Evolutionary conservation across 179 eudicot genomes (phyloP), one percentile per base, ranked within the genome.

Genomic region (Beta macrorhiza): DNA sequence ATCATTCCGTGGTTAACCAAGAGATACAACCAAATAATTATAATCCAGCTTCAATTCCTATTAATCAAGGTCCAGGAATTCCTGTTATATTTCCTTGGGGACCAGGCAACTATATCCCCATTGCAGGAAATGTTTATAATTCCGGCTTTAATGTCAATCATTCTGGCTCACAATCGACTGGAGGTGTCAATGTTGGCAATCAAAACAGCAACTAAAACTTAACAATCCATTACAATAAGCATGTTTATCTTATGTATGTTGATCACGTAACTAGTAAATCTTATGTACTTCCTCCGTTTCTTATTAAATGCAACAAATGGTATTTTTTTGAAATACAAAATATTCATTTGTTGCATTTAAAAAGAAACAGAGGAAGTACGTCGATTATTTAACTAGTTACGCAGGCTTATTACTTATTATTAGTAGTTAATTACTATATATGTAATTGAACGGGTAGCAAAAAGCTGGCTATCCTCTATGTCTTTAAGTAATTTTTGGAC

Each of bases 101-200:
- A 25, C 68, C 56, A 14, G 81, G 76, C 49, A 70, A 20, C 49
- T 79, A 69, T 49, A 61, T 79, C 14, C 77, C 77, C 3, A 72
- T 79, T 44, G 82, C 77, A 15, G 82, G 82, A 9, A 71, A 79
- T 79, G 59, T 79, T 58, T 79, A 79, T 19, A 81, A 75, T 67
- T 75, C 79, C n/a, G 83, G 83, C 25, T 75, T 75, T n/a, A 81
- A 81, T 57, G 75, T 56, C n/a, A 81, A 81, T 57, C 13, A 59
- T 55, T 81, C 79, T 25, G 79, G 83, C 58, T 3, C 75, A 32
- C 79, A 81, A 45, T 42, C 68, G 1, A 81, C 0, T 67, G 83
- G 83, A 13, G 75, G 44, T 57, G 75, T 81, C 83, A 74, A 74
- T 1, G 78, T 70, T 74, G 78, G 51, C n/a, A 74, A 74, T 74